phyloP scores from a whole-genome alignment of 148 eudicot species.

The Linanthus parryae region DNA sequence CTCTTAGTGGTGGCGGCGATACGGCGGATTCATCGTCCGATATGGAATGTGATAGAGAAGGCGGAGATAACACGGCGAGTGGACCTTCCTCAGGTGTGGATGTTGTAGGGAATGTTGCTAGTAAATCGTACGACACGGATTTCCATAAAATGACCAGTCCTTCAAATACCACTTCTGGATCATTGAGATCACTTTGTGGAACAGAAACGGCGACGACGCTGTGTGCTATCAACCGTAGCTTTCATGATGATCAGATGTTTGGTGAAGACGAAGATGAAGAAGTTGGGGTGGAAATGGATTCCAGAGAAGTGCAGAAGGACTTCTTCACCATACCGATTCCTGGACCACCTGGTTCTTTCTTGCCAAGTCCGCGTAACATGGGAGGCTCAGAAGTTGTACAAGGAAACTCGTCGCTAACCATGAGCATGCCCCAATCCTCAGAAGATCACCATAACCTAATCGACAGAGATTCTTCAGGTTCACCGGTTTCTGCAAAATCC shows the following conservation, averaged over 20 bases:
- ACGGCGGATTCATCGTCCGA: constrained; percentile 8
- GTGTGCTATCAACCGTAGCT: constrained; percentile 6
- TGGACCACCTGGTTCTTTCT: constrained; percentile 31
- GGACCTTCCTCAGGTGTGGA: constrained; percentile 13
- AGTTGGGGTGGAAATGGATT: constrained; percentile 21
- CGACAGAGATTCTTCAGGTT: constrained; percentile 40
- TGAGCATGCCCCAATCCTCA: constrained; percentile 33
- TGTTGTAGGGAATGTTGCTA: constrained; percentile 17
- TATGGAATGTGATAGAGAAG: constrained; percentile 4
- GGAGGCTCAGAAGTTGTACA: constrained; percentile 31
- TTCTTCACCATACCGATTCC: constrained; percentile 35
- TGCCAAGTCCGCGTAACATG: constrained; percentile 28
- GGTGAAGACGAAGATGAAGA: constrained; percentile 18
- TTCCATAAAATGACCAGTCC: constrained; percentile 18
- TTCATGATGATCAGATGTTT: constrained; percentile 23
- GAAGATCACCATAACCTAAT: constrained; percentile 36
- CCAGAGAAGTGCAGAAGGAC: constrained; percentile 25
- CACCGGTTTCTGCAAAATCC: constrained; percentile 51
- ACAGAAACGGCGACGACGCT: constrained; percentile 17
- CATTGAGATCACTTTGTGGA: constrained; percentile 18
- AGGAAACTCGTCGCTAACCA: constrained; percentile 49
- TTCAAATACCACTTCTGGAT: constrained; percentile 5
- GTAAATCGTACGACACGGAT: constrained; percentile 26
- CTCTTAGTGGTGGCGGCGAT: constrained; percentile 3
- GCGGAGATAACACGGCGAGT: constrained; percentile 4